Evolutionary conservation across 148 eudicot genomes (phyloP), one percentile per base, ranked within the genome.

Genomic region (Vaccinium darrowii): DNA sequence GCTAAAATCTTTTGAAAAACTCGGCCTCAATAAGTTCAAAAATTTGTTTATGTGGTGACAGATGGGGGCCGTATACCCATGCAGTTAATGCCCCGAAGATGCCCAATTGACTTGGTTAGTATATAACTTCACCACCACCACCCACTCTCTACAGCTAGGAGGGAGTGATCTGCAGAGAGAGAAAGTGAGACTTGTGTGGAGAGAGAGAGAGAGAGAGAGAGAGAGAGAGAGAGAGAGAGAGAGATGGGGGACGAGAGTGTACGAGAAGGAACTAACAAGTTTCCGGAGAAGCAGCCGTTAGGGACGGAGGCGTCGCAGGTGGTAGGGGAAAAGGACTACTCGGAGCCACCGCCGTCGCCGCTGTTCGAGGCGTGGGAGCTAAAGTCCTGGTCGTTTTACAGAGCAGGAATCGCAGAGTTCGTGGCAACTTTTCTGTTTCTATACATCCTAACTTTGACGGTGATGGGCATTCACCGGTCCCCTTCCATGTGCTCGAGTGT

Each of bases 371-470:
- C 86, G 1, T 88, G 89, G 0, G 93, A 91, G 81, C 86, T 91
- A 8, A 85, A 82, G 0, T 89, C 93, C 1, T 91, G 93, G 93
- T 89, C 93, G 5, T 91, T 91, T 25, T 91, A 91, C 87, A 82
- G 93, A 36, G 93, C 93, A 0, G 93, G 93, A 18, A 91, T 91
- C 30, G 93, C 93, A 0, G 93, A 91, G 86, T 91, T 91, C 33
- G 77, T 90, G 25, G 93, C 93, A 7, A 91, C 91, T 7, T 89
- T 91, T 82, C 86, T 91, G 53, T 91, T 90, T 56, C 76, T 91
- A 11, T 91, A 91, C 83, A 91, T 91, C 39, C 81, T 89, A 5
- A 50, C 87, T 13, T 74, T 91, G 79, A 91, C 93, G 12, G 91
- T 90, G 18, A 88, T 91, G 88, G 91, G 93, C 18, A 88, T 88